Percentiles rank a stretch among this genome's conserved stretches.
phyloP scores from a whole-genome alignment of 2,329 filamentous ascomycete genomes.

The Fusarium xylarioides region DNA sequence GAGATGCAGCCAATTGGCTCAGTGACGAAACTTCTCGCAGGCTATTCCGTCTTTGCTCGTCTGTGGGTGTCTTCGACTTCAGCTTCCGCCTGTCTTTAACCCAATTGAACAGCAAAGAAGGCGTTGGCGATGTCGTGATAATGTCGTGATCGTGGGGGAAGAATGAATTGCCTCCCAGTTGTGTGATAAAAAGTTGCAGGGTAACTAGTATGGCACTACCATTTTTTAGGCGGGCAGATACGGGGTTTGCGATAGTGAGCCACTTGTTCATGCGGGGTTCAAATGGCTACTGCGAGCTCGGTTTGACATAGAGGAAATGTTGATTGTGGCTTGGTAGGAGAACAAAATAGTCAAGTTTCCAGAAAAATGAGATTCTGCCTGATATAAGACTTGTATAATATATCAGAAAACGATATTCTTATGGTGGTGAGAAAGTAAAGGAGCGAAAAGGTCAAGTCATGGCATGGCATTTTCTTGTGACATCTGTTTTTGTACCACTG shows the following conservation, averaged over 20 bases:
- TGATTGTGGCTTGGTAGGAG: background rate
- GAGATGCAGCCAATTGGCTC: conserved; percentile 9
- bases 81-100: conserved; percentile 14
- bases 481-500: background rate
- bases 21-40: background rate
- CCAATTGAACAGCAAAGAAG: conserved; percentile 18
- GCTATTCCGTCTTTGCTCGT: conserved; percentile 1
- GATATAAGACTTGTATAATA: background rate
- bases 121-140: conserved; percentile 38
- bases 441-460: background rate
- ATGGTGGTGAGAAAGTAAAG: background rate
- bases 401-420: background rate
- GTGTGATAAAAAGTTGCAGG: conserved; percentile 28
- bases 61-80: background rate
- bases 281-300: conserved; percentile 2
- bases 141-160: conserved; percentile 42
- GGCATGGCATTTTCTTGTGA: background rate
- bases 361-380: too few relatives aligned
- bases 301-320: background rate
- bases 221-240: background rate
- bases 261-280: conserved; percentile 38
- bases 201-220: conserved; percentile 28
- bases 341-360: background rate
- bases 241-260: conserved; percentile 12
- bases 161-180: conserved; percentile 36